phyloP scores from a whole-genome alignment of 208 protist species.

The Porcisia deanei region DNA sequence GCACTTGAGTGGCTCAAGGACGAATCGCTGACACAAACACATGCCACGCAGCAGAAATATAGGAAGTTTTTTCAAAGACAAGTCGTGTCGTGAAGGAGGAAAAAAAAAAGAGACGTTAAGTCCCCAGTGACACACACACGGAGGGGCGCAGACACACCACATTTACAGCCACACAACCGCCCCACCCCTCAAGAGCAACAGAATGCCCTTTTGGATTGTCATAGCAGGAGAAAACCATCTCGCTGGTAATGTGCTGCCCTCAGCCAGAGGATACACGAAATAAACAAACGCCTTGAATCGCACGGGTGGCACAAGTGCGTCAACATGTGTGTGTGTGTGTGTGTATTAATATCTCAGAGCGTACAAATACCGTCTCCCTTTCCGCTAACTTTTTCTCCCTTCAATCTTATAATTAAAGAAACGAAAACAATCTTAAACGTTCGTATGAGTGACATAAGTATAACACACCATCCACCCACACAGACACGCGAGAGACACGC shows the following conservation, averaged over 20 bases:
- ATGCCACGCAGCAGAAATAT: background rate
- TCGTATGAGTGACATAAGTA: background rate
- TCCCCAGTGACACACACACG: background rate
- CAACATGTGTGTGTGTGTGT: no score
- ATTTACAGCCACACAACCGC: background rate
- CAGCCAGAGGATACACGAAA: background rate
- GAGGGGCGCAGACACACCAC: background rate
- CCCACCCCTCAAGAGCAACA: background rate
- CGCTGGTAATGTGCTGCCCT: background rate
- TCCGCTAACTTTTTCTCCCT: background rate
- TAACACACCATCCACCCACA: background rate
- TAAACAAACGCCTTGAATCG: background rate
- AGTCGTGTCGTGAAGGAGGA: background rate
- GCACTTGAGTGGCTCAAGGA: background rate
- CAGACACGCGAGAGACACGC: background rate
- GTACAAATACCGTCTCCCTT: background rate
- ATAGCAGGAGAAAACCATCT: background rate
- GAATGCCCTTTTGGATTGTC: background rate
- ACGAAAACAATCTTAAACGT: constrained; percentile 6
- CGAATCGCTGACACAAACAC: background rate
- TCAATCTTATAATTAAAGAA: background rate
- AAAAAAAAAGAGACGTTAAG: background rate
- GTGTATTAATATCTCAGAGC: background rate
- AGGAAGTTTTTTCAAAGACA: background rate
- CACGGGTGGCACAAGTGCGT: no score